A percentile compares a stretch with the other conserved stretches of the same genome.
Evolutionary conservation across 2,329 filamentous ascomycete species (phyloP).

Genomic region (Rugonectria rugulosa): DNA sequence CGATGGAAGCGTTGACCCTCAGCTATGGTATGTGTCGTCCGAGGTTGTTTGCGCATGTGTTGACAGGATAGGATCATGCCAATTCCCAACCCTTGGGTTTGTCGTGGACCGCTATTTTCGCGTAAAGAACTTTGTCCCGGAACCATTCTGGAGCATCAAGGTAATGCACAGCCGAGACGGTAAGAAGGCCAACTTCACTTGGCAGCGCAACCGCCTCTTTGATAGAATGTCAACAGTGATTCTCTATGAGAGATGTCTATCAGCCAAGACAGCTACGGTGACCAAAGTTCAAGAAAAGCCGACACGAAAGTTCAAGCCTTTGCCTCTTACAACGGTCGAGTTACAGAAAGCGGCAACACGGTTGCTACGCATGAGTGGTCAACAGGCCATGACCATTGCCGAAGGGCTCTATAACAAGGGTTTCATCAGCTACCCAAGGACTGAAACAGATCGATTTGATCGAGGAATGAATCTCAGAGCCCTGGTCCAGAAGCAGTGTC

Average conservation of each 20-base stretch:
- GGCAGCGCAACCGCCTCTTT: constrained; percentile 84
- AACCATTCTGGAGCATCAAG: constrained; percentile 92
- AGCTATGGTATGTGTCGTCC: constrained; percentile 73
- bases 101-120: constrained; percentile 96
- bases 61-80: constrained; percentile 74
- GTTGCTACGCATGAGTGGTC: constrained; percentile 89
- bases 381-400: constrained; percentile 87
- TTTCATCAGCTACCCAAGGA: constrained; percentile 97
- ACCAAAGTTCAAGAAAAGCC: constrained; percentile 89
- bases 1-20: constrained; percentile 70
- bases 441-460: constrained; percentile 96
- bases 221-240: constrained; percentile 83
- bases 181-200: constrained; percentile 83
- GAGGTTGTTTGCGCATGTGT: background rate
- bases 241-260: constrained; percentile 85
- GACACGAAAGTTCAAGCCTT: constrained; percentile 90
- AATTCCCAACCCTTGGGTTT: constrained; percentile 96
- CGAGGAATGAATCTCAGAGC: constrained; percentile 83
- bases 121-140: constrained; percentile 91
- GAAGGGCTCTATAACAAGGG: constrained; percentile 92
- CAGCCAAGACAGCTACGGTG: constrained; percentile 78
- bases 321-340: constrained; percentile 94
- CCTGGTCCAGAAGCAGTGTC: constrained; percentile 84
- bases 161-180: constrained; percentile 79
- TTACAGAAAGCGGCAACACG: constrained; percentile 93